Base-by-base conservation (phyloP, 2,329 filamentous ascomycete species). In the Iodosphaeria phyllophila region DNA sequence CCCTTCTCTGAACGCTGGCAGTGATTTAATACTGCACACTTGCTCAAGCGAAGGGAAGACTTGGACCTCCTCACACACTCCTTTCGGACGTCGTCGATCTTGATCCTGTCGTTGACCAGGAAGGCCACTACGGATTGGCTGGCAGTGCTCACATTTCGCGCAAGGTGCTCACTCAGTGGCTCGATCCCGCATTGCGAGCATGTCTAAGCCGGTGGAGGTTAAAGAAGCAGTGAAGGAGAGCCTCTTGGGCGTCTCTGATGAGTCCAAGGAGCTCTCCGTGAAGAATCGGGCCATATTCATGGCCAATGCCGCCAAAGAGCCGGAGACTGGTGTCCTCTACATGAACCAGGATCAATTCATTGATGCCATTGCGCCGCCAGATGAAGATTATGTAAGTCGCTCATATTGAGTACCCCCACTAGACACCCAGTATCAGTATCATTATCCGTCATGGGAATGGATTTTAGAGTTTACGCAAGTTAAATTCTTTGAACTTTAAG, bases 311-410 rank as follows among this genome's bases (percentile, higher is more conserved):
- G 54, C 64, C 42, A 76, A 74, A 47, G 80, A 92, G 43, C 58
- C 74, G 31, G 60, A 70, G 38, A 64, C 71, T 7, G 84, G 77
- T 30, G 80, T 93, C 42, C 58, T 72, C 28, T 82, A 66, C 44
- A 77, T 98, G 67, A 72, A 65, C 22, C 68, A 76, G 32, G 69
- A 84, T n/a, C 69, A 91, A 47, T 98, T 98, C 49, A 70, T 93
- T 40, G 63, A 84, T 42, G 86, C 86, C 15, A 72, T 98, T 54
- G 84, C 82, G 38, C 89, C 89, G 5, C 63, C 65, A 23, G 62
- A 71, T 30, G 82, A 92, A 52, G 83, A 95, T 56, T 95, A 89
- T 54, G 86, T 93, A 58, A 70, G 78, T 64, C 22, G 28, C n/a
- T n/a, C n/a, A n/a, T n/a, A n/a, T n/a, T n/a, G n/a, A n/a, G n/a